phyloP scores from a whole-genome alignment of 805 yeast species.

The Barnettozyma vustinii region DNA sequence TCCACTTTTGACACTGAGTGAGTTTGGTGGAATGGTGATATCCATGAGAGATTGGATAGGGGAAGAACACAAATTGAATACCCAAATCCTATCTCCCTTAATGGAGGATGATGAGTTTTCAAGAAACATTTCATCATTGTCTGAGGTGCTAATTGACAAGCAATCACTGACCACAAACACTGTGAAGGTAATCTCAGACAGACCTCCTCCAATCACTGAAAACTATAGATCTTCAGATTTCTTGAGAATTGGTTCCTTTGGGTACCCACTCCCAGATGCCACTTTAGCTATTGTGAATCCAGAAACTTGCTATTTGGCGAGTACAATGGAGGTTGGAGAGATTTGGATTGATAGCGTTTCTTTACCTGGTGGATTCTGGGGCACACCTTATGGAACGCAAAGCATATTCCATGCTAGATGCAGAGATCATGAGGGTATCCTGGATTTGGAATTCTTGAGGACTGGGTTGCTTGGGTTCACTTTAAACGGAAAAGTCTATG shows the following conservation, averaged over 20 bases:
- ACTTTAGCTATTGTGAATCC: slow-evolving; percentile 93
- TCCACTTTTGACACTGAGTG: slow-evolving; percentile 83
- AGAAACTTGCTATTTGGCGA: slow-evolving; percentile 71
- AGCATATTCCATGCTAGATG: slow-evolving; percentile 80
- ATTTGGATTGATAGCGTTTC: slow-evolving; percentile 97
- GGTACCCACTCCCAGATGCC: slow-evolving; percentile 91
- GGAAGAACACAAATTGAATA: slow-evolving; percentile 56
- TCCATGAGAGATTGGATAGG: slow-evolving; percentile 91
- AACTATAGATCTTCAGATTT: slow-evolving; percentile 38
- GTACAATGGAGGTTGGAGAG: slow-evolving; percentile 83
- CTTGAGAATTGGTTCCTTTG: slow-evolving; percentile 84
- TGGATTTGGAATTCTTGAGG: slow-evolving; percentile 77
- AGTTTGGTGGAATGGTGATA: slow-evolving; percentile 94
- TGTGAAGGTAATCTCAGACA: slow-evolving; percentile 59
- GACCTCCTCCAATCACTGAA: slow-evolving; percentile 45
- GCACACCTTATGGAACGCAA: slow-evolving; percentile 58
- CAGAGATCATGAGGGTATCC: slow-evolving; percentile 59
- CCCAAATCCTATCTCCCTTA: slow-evolving; percentile 33
- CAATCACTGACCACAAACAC: slow-evolving; percentile 67
- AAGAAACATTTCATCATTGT: slow-evolving; percentile 29
- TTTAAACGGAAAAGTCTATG: slow-evolving; percentile 79
- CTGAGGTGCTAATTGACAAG: slow-evolving; percentile 69
- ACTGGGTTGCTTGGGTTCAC: slow-evolving; percentile 90
- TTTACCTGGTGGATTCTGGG: slow-evolving; percentile 87
- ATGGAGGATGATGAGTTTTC: slow-evolving; percentile 34